These are phyloP conservation scores for Dittrichia graveolens DNA, from an alignment of 129 eudicot genomes.

Conservation along the genomic window DNA sequence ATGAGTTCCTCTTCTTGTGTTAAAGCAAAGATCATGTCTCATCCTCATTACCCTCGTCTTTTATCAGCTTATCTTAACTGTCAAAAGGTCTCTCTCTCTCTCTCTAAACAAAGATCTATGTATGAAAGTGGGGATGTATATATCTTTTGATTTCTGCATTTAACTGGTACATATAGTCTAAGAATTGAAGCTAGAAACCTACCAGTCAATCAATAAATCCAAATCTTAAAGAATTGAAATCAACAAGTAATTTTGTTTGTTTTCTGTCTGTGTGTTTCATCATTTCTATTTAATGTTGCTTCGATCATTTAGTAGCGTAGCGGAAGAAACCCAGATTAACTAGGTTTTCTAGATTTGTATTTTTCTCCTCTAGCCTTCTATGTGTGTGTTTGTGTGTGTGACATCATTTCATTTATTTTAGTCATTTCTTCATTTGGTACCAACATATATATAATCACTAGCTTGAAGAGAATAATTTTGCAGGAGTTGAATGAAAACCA, in stretches of 20 bases:
- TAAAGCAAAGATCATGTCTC: slow-evolving; percentile 87
- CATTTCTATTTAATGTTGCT: slow-evolving; percentile 26
- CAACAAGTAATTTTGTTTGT: neutral
- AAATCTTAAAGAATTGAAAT: slow-evolving; percentile 4
- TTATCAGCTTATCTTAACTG: slow-evolving; percentile 84
- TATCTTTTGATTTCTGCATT: slow-evolving; percentile 7
- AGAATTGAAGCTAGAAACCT: neutral
- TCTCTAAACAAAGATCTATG: neutral
- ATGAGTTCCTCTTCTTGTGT: slow-evolving; percentile 39
- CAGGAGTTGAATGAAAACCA: neutral
- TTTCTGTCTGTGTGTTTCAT: slow-evolving; percentile 10
- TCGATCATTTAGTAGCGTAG: slow-evolving; percentile 25
- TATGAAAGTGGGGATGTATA: slow-evolving; percentile 12
- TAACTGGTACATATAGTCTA: neutral
- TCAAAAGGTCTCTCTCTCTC: slow-evolving; percentile 63
- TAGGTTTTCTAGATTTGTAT: slow-evolving; percentile 21
- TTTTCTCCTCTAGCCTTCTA: neutral
- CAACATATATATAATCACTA: slow-evolving; percentile 15
- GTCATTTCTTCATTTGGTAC: slow-evolving; percentile 46
- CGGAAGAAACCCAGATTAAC: slow-evolving; percentile 11
- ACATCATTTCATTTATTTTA: slow-evolving; percentile 33
- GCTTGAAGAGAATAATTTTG: slow-evolving; percentile 6
- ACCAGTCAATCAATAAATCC: neutral
- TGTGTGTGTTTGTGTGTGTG: slow-evolving; percentile 23
- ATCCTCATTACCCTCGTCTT: slow-evolving; percentile 93